These are phyloP conservation scores for Mycena latifolia DNA, from an alignment of 768 basidiomycete species.

Conservation along the genomic window DNA sequence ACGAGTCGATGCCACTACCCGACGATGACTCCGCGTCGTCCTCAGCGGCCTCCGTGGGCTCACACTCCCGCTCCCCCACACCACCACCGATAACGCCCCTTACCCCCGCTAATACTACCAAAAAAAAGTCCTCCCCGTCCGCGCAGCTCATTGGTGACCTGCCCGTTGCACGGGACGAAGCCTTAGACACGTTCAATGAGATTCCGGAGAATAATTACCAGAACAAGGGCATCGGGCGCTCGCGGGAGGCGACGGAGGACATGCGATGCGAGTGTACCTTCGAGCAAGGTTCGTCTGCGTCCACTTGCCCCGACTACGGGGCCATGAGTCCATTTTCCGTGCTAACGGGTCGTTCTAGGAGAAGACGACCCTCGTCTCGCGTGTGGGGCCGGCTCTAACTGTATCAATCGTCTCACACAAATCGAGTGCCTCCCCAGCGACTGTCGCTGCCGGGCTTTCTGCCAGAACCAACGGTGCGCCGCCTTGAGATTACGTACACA, in stretches of 20 bases:
- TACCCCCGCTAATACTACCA: slow-evolving; percentile 39
- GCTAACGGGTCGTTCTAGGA: slow-evolving; percentile 43
- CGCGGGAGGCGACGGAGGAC: slow-evolving; percentile 90
- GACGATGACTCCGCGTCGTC: slow-evolving; percentile 46
- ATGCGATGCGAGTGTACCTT: slow-evolving; percentile 96
- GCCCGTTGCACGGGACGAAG: slow-evolving; percentile 80
- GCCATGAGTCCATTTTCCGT: slow-evolving; percentile 34
- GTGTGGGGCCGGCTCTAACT: slow-evolving; percentile 91
- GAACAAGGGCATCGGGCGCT: slow-evolving; percentile 87
- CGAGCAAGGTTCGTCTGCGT: slow-evolving; percentile 76
- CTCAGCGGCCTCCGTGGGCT: slow-evolving; percentile 47
- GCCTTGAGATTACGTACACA: slow-evolving; percentile 14
- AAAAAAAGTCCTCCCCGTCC: slow-evolving; percentile 51
- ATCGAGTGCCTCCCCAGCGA: slow-evolving; percentile 95
- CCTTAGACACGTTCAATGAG: slow-evolving; percentile 78
- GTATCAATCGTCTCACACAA: slow-evolving; percentile 97
- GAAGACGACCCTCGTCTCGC: slow-evolving; percentile 73
- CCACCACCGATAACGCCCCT: slow-evolving; percentile 49
- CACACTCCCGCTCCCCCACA: slow-evolving; percentile 55
- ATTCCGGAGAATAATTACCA: slow-evolving; percentile 89
- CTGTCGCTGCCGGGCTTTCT: slow-evolving; percentile 84
- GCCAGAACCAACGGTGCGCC: slow-evolving; percentile 93
- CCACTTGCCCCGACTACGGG: not conserved
- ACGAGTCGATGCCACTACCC: slow-evolving; percentile 27
- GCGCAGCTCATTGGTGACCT: slow-evolving; percentile 86